Base-by-base conservation (phyloP, 495 filamentous ascomycete genomes). In the Xylaria grammica region DNA sequence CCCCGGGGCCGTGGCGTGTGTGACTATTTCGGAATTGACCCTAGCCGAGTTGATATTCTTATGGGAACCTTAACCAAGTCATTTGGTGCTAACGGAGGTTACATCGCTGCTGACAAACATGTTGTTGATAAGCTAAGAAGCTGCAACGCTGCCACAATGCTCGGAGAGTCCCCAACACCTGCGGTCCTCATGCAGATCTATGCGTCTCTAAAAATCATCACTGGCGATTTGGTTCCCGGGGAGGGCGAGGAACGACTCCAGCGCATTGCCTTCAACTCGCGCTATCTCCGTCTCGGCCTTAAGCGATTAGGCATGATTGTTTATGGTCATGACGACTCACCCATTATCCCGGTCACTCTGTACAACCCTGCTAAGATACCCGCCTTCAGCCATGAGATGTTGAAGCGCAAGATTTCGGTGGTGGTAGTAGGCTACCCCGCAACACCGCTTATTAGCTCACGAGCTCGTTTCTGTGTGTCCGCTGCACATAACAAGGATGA, bases 41-140 rank as follows among this genome's bases (percentile, higher is more conserved):
- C 95, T 19, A 77, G 85, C 19, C 90, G 97, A 69, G 88, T 98
- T 19, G 95, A 99, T 77, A 90, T 99, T 69, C 87, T 99, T 48
- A 99, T 99, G 95, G 95, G 95, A 62, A 99, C 95, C 17, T 80
- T 99, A 54, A 99, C 95, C 55, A 99, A 99, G 78, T 97, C 96
- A 0, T 99, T 99, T 68, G 95, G 95, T 71, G 95, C 95, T 70
- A 99, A 99, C 70, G 95, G 95, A 74, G 95, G 95, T 53, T 99
- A 99, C 75, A 84, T 99, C 70, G 92, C 94, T 6, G 95, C 87
- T 11, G 91, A 96, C 65, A 96, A 94, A 80, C 82, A 84, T 52
- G 91, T 98, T 78, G 94, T 99, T 69, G 91, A 96, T 75, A 93
- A 94, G 75, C 89, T 99, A 36, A 87, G 90, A 46, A 85, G 85